Conservation (phyloP, 2,329 filamentous ascomycete genomes). For the Colletotrichum agaves region DNA sequence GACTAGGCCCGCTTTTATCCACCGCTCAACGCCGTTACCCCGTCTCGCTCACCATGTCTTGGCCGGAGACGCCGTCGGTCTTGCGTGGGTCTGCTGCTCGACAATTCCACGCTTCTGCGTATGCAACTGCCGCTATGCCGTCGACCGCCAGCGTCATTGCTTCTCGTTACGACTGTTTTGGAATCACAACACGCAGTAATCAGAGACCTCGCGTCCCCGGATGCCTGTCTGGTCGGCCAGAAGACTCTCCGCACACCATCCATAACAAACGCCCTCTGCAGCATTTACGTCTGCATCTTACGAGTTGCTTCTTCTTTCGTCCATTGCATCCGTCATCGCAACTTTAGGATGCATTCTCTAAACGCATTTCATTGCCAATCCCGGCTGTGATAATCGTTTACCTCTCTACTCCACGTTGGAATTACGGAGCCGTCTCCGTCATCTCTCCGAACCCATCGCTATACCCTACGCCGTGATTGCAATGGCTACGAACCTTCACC, state of each 20-base stretch:
- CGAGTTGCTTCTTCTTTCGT: constrained; percentile 1
- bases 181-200: not conserved
- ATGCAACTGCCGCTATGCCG: constrained; percentile 30
- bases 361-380: not conserved
- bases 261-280: constrained; percentile 2
- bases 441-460: not conserved
- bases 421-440: not conserved
- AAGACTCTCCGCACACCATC: constrained; percentile 19
- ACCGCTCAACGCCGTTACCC: constrained; percentile 35
- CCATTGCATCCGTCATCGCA: constrained; percentile 7
- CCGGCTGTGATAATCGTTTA: constrained; percentile 11
- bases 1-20: constrained; percentile 22
- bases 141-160: constrained; percentile 5
- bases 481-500: constrained; percentile 1
- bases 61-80: constrained; percentile 37
- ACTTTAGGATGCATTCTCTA: constrained; percentile 3
- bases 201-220: constrained; percentile 7
- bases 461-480: constrained; percentile 21
- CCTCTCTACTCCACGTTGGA: not conserved
- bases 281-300: constrained; percentile 23
- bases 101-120: constrained; percentile 26
- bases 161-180: not conserved
- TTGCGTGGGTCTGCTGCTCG: constrained; percentile 26
- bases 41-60: constrained; percentile 28
- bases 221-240: constrained; percentile 25